A percentile compares a stretch with the other conserved stretches of the same genome.
Evolutionary conservation across 495 filamentous ascomycete species (phyloP).

Genomic region (Articulospora tetracladia): DNA sequence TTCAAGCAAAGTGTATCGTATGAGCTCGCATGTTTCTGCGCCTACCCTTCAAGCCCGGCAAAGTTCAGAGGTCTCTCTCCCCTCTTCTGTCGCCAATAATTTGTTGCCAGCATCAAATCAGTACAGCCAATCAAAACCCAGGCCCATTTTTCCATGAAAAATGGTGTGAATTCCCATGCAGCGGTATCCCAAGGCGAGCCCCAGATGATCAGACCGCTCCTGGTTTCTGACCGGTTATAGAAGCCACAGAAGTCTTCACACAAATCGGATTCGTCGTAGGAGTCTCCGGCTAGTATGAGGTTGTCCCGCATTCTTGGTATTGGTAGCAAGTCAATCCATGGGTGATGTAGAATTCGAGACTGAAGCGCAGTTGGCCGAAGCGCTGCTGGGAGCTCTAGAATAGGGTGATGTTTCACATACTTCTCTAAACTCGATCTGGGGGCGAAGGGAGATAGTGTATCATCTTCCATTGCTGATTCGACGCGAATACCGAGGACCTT

Average conservation of each 20-base stretch:
- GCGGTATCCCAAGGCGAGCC: constrained; percentile 22
- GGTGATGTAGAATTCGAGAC: constrained; percentile 18
- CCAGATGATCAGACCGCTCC: constrained; percentile 22
- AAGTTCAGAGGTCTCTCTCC: constrained; percentile 22
- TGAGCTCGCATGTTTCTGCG: no score
- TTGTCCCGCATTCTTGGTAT: constrained; percentile 25
- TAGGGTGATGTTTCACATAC: not conserved
- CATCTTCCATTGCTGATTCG: constrained; percentile 1
- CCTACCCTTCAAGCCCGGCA: not conserved
- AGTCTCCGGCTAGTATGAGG: constrained; percentile 11
- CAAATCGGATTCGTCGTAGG: constrained; percentile 12
- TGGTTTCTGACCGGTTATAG: not conserved
- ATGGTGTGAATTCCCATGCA: constrained; percentile 24
- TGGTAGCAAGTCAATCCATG: constrained; percentile 24
- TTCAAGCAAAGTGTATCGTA: no score
- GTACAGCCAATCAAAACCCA: constrained; percentile 23
- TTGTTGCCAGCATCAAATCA: constrained; percentile 21
- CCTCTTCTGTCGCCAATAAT: constrained; percentile 20
- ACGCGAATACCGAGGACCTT: not conserved
- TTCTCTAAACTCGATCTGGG: not conserved
- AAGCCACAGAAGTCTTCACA: constrained; percentile 15
- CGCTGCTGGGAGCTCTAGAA: not conserved
- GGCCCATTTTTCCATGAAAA: constrained; percentile 21
- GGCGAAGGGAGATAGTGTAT: constrained; percentile 13
- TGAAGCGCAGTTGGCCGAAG: constrained; percentile 23